Percentiles rank a stretch among this genome's conserved stretches.
Conservation (phyloP, 1,139 yeast genomes). For the Suhomyces wounanorum region DNA sequence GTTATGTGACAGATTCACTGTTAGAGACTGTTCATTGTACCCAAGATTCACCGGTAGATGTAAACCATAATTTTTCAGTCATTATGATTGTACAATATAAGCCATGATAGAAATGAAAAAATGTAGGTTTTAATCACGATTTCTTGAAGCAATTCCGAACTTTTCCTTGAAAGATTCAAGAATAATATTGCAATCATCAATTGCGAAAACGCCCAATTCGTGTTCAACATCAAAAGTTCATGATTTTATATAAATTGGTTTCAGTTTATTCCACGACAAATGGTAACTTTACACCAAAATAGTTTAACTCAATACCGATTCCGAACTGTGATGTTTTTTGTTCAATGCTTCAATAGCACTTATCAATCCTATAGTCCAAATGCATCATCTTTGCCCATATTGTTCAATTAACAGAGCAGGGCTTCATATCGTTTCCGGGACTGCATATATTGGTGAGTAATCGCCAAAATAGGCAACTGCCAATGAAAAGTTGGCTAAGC, state of each 20-base stretch:
- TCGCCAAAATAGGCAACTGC: conserved; percentile 26
- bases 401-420: neutral
- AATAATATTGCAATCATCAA: too few relatives aligned
- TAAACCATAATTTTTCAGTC: conserved; percentile 59
- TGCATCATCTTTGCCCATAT: neutral
- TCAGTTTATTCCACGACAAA: too few relatives aligned
- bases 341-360: neutral
- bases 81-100: neutral
- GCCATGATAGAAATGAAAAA: neutral
- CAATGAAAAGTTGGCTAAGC: conserved; percentile 24
- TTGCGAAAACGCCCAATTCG: too few relatives aligned
- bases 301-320: too few relatives aligned
- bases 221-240: too few relatives aligned
- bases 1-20: conserved; percentile 97
- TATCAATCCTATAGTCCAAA: neutral
- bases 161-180: too few relatives aligned
- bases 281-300: too few relatives aligned
- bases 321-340: too few relatives aligned
- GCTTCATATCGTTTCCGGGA: neutral
- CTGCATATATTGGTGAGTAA: conserved; percentile 1
- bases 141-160: too few relatives aligned
- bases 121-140: neutral
- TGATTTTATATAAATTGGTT: too few relatives aligned
- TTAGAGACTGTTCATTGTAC: conserved; percentile 94
- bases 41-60: conserved; percentile 99